Evolutionary conservation across 108 stramenopile genomes (phyloP).

Genomic region (Bacterosira constricta): DNA sequence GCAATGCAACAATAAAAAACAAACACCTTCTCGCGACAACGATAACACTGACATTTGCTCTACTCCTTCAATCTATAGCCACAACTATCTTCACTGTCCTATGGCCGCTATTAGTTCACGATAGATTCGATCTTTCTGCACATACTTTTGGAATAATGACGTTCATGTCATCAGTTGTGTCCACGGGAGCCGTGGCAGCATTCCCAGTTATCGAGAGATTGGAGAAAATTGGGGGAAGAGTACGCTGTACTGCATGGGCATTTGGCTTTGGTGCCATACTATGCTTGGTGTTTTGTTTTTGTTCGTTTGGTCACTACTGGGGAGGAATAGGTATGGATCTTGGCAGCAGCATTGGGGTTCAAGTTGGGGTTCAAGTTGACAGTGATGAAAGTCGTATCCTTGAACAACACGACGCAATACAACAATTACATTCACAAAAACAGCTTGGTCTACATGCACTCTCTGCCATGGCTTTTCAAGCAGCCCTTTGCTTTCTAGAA

Average conservation of each 20-base stretch:
- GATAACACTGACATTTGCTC: constrained; percentile 13
- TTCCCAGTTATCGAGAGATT: constrained; percentile 32
- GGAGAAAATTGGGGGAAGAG: constrained; percentile 19
- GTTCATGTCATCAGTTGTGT: constrained; percentile 25
- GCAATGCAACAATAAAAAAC: not conserved
- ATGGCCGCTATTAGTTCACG: constrained; percentile 31
- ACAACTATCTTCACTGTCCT: constrained; percentile 30
- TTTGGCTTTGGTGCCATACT: constrained; percentile 11
- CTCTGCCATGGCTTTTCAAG: constrained; percentile 23
- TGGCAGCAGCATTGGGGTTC: not conserved
- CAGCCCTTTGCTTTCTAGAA: constrained; percentile 25
- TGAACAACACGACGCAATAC: not conserved
- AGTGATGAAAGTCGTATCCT: not conserved
- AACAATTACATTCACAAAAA: constrained; percentile 15
- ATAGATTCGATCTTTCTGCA: constrained; percentile 30
- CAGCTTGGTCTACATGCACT: constrained; percentile 19
- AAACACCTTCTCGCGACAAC: not conserved
- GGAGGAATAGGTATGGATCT: not conserved
- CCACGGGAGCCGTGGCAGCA: constrained; percentile 27
- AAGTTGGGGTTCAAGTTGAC: not conserved
- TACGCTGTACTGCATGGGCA: constrained; percentile 30
- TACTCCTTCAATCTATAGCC: constrained; percentile 31
- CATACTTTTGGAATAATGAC: constrained; percentile 37
- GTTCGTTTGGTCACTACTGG: constrained; percentile 14
- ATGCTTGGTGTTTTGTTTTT: constrained; percentile 16